These are phyloP conservation scores for Suillus luteus DNA, from an alignment of 768 basidiomycete genomes.

Conservation along the genomic window DNA sequence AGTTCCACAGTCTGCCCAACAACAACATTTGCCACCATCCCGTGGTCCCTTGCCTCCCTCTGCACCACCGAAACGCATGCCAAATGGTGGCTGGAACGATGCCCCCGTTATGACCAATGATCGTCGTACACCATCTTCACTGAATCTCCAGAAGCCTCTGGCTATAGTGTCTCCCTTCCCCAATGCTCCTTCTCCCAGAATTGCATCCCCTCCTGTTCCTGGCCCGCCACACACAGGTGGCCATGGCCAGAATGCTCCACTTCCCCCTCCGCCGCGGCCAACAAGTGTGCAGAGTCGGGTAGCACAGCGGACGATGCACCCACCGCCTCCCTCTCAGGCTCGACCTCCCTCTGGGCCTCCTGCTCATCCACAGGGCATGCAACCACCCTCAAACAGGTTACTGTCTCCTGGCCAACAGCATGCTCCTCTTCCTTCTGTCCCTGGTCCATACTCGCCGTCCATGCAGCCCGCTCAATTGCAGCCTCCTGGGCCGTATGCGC, in stretches of 20 bases:
- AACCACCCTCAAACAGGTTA: constrained; percentile 45
- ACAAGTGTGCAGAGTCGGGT: constrained; percentile 43
- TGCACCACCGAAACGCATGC: constrained; percentile 62
- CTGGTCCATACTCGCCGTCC: constrained; percentile 34
- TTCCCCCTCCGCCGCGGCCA: constrained; percentile 58
- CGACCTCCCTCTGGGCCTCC: constrained; percentile 35
- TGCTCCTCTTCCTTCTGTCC: constrained; percentile 37
- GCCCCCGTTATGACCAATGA: constrained; percentile 57
- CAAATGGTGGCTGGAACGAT: constrained; percentile 92
- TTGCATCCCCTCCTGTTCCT: constrained; percentile 45
- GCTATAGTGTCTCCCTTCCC: constrained; percentile 92
- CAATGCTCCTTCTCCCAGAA: constrained; percentile 44
- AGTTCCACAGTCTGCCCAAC: constrained; percentile 44
- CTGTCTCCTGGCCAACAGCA: constrained; percentile 50
- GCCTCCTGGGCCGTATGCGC: constrained; percentile 37
- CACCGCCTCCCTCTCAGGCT: constrained; percentile 37
- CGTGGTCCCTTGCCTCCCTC: constrained; percentile 44
- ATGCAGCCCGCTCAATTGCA: constrained; percentile 31
- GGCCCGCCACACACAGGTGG: constrained; percentile 44
- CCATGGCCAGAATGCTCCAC: constrained; percentile 28
- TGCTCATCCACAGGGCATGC: constrained; percentile 32
- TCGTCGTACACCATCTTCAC: constrained; percentile 53
- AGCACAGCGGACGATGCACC: constrained; percentile 34
- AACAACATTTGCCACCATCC: constrained; percentile 42
- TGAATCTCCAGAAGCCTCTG: constrained; percentile 53